These are phyloP conservation scores for Boletus vinaceobasis DNA, from an alignment of 768 basidiomycete species.

Conservation along the genomic window DNA sequence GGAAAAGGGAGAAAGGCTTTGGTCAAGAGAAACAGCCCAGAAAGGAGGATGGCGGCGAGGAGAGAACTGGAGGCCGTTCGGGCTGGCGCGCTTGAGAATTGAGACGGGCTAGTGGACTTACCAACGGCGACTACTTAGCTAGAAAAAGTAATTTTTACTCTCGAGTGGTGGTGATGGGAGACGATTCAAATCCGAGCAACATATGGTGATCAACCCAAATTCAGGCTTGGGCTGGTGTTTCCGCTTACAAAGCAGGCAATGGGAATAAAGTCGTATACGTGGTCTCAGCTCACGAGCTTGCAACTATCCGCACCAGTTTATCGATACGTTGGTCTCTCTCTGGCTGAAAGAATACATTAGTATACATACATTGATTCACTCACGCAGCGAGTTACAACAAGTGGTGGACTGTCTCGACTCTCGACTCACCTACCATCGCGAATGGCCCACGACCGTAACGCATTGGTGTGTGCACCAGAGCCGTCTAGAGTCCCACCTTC, in stretches of 20 bases:
- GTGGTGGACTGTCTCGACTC: not conserved
- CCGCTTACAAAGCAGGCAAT: not conserved
- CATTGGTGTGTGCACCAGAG: slow-evolving; percentile 21
- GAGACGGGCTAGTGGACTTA: too few species aligned
- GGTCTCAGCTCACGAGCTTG: not conserved
- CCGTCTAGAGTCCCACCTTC: not conserved
- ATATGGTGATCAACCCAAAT: too few species aligned
- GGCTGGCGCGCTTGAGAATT: not conserved
- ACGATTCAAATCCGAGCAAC: too few species aligned
- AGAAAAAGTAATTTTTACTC: too few species aligned
- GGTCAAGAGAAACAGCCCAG: not conserved
- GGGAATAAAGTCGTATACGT: too few species aligned
- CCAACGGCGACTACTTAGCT: too few species aligned
- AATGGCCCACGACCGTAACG: slow-evolving; percentile 31
- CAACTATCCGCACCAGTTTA: not conserved
- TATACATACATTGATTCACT: not conserved
- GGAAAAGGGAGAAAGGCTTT: not conserved
- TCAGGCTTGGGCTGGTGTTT: too few species aligned
- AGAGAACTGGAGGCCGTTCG: not conserved
- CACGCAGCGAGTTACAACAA: too few species aligned
- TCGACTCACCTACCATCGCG: not conserved
- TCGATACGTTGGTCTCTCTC: not conserved
- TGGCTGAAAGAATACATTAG: not conserved
- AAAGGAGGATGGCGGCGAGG: not conserved
- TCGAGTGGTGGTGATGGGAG: too few species aligned